These are phyloP conservation scores for Waitea zeae DNA, from an alignment of 1,284 basidiomycete species.

Conservation along the genomic window DNA sequence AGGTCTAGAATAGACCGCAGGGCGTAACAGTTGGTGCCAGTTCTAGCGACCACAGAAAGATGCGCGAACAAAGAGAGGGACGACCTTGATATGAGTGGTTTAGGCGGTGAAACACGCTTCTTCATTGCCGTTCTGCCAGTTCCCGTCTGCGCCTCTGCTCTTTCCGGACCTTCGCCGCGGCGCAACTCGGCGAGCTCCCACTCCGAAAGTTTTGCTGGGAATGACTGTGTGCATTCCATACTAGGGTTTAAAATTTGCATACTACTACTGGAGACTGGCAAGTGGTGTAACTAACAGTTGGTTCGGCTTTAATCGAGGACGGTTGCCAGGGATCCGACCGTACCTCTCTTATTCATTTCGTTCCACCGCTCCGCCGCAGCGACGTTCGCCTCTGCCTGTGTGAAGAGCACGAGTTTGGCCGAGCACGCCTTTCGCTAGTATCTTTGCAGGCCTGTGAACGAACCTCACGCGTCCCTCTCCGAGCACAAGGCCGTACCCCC, in stretches of 20 bases:
- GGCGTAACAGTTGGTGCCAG: conserved; percentile 57
- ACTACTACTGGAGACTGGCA: conserved; percentile 42
- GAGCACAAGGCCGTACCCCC: too few relatives aligned
- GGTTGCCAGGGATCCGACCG: conserved; percentile 4
- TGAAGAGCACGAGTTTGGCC: conserved; percentile 57
- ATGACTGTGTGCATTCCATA: conserved; percentile 37
- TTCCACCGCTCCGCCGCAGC: conserved; percentile 50
- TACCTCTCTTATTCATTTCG: conserved; percentile 69
- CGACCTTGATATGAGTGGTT: too few relatives aligned
- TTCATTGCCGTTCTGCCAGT: conserved; percentile 26
- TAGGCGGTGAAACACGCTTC: conserved; percentile 39
- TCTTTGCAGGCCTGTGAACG: conserved; percentile 27
- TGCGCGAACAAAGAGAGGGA: too few relatives aligned
- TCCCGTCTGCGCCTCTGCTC: conserved; percentile 25
- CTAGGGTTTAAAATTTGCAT: conserved; percentile 39
- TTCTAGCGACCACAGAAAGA: conserved; percentile 27
- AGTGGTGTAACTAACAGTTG: too few relatives aligned
- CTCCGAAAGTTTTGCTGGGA: conserved; percentile 42
- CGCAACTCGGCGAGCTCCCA: conserved; percentile 65
- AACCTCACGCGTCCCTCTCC: too few relatives aligned
- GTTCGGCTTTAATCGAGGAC: too few relatives aligned
- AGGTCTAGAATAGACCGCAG: conserved; percentile 47
- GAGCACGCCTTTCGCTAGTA: conserved; percentile 40
- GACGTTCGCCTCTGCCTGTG: conserved; percentile 42
- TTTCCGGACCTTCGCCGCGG: conserved; percentile 27